Base-by-base conservation (phyloP, 2,329 filamentous ascomycete genomes). In the Leptosphaerulina australis region DNA sequence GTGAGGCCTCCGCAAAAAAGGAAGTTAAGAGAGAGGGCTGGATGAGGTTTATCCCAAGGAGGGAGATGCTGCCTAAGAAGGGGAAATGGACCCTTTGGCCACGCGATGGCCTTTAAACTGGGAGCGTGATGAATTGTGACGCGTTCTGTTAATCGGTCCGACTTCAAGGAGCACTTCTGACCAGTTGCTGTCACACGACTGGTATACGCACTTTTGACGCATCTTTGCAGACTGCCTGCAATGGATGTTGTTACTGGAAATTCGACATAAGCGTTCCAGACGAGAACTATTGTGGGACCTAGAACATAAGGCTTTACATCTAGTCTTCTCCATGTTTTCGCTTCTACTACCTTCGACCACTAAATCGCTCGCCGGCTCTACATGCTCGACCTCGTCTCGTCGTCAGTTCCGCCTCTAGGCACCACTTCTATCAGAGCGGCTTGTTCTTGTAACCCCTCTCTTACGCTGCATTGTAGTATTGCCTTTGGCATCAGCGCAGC, bases 41-140 rank as follows among this genome's bases (percentile, higher is more conserved):
- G 62, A 50, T 53, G 40, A 39, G 59, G 18, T 64, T 62, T 28
- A 41, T 66, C 25, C 58, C 60, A 5, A 26, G 43, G 10, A 51
- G 46, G 37, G 30, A 51, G 21, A 51, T 51, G 41, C 37, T 51
- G 12, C 36, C 41, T 4, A 51, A 38, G 48, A 51, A 46, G 31
- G 48, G 20, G 21, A 51, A 51, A 31, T 51, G 48, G 48, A 46
- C 46, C 41, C 41, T 31, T 4, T 51, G 48, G 48, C 10, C n/a
- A 10, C 6, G 10, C 5, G 36, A 29, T 30, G 18, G 26, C 39
- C n/a, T n/a, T n/a, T n/a, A n/a, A 24, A 4, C 14, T 7, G 21
- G 21, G 33, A 36, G 12, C 24, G 43, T 34, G 18, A 37, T 17
- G 12, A 30, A 17, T 4, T 9, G 31, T 36, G 36, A 51, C 41